Evolutionary conservation across 352 stramenopile genomes (phyloP).

Genomic region (Globisporangium megalacanthum): DNA sequence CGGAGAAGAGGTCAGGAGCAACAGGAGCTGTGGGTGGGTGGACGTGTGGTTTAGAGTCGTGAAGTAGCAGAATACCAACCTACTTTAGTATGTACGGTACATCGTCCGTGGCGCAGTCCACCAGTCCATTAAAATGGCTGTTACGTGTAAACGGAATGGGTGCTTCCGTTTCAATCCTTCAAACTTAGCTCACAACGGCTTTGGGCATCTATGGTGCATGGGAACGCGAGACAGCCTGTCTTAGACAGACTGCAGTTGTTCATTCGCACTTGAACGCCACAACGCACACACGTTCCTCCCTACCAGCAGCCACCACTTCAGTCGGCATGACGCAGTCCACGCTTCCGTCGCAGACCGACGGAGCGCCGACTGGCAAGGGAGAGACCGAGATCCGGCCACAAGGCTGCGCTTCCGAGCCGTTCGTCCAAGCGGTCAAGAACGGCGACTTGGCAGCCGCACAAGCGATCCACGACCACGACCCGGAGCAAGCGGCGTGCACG

Average conservation of each 20-base stretch:
- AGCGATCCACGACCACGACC: not conserved
- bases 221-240: no score
- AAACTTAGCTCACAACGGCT: no score
- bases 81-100: no score
- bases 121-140: no score
- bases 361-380: not conserved
- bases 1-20: not conserved
- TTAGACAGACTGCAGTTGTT: no score
- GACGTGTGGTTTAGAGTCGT: not conserved
- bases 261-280: no score
- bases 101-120: no score
- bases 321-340: not conserved
- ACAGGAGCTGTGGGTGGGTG: not conserved
- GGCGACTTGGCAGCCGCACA: constrained; percentile 1
- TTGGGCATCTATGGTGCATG: no score
- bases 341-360: not conserved
- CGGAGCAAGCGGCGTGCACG: not conserved
- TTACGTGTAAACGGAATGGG: no score
- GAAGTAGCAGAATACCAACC: not conserved
- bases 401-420: not conserved
- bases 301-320: no score
- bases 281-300: no score
- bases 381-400: constrained; percentile 3
- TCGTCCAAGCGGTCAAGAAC: constrained; percentile 3
- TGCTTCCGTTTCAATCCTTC: no score